Percentiles rank a stretch among this genome's conserved stretches.
Conservation (phyloP, 2,329 filamentous ascomycete genomes). For the Fusarium sp. region DNA sequence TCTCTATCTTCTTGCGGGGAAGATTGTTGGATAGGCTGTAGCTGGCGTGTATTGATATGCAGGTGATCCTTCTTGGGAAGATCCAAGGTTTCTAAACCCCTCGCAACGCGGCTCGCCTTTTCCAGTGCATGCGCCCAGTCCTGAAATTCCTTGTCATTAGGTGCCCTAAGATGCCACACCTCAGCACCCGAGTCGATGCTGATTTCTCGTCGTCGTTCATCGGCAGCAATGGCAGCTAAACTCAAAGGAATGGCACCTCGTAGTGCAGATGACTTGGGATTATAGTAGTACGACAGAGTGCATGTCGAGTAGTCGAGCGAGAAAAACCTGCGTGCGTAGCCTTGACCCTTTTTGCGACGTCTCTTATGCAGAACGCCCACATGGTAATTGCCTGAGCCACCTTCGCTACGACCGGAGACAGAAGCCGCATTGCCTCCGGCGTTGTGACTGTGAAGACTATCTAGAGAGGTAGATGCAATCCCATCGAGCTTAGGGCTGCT, state of each 20-base stretch:
- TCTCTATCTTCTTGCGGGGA: constrained; percentile 77
- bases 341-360: constrained; percentile 91
- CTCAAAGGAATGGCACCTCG: constrained; percentile 93
- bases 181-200: constrained; percentile 97
- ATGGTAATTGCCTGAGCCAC: constrained; percentile 71
- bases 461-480: constrained; percentile 67
- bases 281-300: constrained; percentile 96
- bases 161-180: constrained; percentile 92
- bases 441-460: constrained; percentile 70
- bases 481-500: constrained; percentile 61
- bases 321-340: constrained; percentile 93
- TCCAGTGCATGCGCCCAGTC: constrained; percentile 91
- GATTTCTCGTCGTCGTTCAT: constrained; percentile 89
- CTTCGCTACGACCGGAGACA: constrained; percentile 66
- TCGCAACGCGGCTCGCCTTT: constrained; percentile 77
- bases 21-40: constrained; percentile 50
- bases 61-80: constrained; percentile 47
- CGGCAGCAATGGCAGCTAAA: constrained; percentile 89
- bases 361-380: constrained; percentile 90
- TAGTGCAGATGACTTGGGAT: constrained; percentile 90
- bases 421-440: constrained; percentile 61
- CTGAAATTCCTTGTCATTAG: constrained; percentile 85
- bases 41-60: constrained; percentile 48
- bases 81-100: constrained; percentile 62
- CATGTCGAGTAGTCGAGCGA: constrained; percentile 95